Evolutionary conservation across 768 basidiomycete genomes (phyloP).

Genomic region (Leccinum truebloodii): DNA sequence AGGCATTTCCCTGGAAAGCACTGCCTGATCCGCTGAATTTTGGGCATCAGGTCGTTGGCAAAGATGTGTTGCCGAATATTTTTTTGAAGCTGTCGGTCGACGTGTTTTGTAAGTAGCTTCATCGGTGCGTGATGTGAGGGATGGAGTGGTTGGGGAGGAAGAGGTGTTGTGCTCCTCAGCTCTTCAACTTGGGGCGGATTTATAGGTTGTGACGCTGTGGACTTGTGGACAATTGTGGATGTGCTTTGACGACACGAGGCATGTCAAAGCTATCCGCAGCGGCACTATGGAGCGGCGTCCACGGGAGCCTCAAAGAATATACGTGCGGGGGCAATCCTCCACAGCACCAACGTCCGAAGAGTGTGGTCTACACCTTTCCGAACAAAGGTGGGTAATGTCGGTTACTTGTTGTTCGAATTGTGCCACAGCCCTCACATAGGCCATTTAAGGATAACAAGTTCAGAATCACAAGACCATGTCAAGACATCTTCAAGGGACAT

Average conservation of each 20-base stretch:
- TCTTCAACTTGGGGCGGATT: constrained; percentile 7
- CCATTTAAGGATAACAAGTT: neutral
- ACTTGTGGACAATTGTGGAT: constrained; percentile 29
- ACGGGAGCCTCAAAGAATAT: constrained; percentile 8
- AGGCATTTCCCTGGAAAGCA: constrained; percentile 17
- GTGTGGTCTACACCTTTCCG: neutral
- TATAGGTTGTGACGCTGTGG: constrained; percentile 21
- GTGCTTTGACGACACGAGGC: constrained; percentile 33
- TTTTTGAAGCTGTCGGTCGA: constrained; percentile 16
- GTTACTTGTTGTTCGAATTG: neutral
- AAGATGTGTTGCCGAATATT: constrained; percentile 12
- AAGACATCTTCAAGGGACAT: neutral
- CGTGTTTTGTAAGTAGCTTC: constrained; percentile 1
- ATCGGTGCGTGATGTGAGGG: constrained; percentile 6
- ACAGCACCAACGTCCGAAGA: neutral
- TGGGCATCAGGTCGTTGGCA: constrained; percentile 17
- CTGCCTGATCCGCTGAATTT: constrained; percentile 16
- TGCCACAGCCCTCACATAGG: neutral
- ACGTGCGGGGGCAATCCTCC: neutral
- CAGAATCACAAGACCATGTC: neutral
- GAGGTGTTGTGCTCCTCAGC: neutral
- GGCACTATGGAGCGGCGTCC: constrained; percentile 16
- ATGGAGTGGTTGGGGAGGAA: neutral
- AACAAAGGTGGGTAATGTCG: neutral
- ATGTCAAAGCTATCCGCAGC: constrained; percentile 13